Evolutionary conservation across 208 protist genomes (phyloP), one percentile per base, ranked within the genome.

Genomic region (Acanthamoeba sp.): DNA sequence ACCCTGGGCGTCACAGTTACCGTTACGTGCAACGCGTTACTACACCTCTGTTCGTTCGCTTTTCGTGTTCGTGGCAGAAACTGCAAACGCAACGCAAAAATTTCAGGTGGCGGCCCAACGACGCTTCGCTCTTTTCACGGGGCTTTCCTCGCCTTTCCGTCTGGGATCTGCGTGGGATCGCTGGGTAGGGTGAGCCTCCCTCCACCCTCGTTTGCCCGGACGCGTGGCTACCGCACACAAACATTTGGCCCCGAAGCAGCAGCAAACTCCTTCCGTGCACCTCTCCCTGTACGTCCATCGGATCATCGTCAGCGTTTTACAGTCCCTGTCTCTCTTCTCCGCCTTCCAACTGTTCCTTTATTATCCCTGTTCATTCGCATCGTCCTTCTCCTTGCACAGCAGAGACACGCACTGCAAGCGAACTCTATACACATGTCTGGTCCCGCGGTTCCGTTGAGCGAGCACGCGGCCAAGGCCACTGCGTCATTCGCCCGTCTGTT

Each of bases 131-230:
- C 59, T 34, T 66, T 66, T 66, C 59, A 27, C 27, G 20, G n/a
- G 59, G 59, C 59, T 66, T 66, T 66, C 59, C n/a, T 66, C 59
- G 59, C 59, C 59, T 66, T 66, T 66, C 59, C 59, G 59, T 66
- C 2, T 66, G 59, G 59, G 59, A 66, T 66, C 9, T 66, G 27
- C 59, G 12, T 66, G 59, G 59, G 27, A 66, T 66, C 59, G 59
- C n/a, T 10, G 2, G 27, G 59, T 10, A 27, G 3, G 5, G 27
- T 57, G 50, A 2, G 9, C 50, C 7, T 20, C 18, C 50, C 22
- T 12, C 50, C 50, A 57, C 9, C 50, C 1, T 57, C 18, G 14
- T 22, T 5, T 1, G 12, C 45, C 12, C 45, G 45, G 12, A 12
- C 45, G 4, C 9, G 45, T 50, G 45, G n/a, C n/a, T n/a, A n/a